Evolutionary conservation across 176 grass and related monocot species (phyloP), one percentile per base, ranked within the genome.

Genomic region (Musa schizocarpa): DNA sequence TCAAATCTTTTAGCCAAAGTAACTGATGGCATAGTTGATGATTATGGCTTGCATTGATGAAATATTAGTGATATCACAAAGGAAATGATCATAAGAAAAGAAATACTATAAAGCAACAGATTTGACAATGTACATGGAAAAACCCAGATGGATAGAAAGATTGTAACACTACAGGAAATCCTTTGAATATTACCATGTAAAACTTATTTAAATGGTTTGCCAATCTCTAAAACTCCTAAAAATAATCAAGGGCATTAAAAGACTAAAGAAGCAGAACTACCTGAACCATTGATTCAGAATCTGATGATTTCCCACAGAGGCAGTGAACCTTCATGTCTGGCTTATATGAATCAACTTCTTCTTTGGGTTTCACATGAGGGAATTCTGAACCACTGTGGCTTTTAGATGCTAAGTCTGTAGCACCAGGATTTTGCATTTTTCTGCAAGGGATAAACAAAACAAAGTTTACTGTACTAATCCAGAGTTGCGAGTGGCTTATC

Each of bases 351-450:
- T 62, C 78, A 85, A 56, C 62, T 63, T 65, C 52, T 74, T 96
- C 89, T n/a, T 91, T 84, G 78, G 67, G 68, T 69, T 83, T 89
- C 55, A 79, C 78, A 67, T 22, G 79, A 51, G 73, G 63, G 21
- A 77, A 77, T 67, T 65, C 75, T 13, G 56, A 64, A 52, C 68
- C 81, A 77, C 68, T 85, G 53, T 82, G 83, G 49, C 59, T 83
- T 79, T 63, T 82, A 68, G 81, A 80, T 52, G 74, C 56, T 72
- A 72, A 63, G 52, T 90, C 73, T 51, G 76, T 71, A 76, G 75
- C 78, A 74, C 83, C 74, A 66, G 86, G 75, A 67, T 72, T 74
- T 78, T 91, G 86, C 88, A 91, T 90, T 87, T 98, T 87, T 83
- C 90, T 98, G 76, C n/a, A 87, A 81, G 77, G n/a, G 82, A 25